Base-by-base conservation (phyloP, 1,139 yeast species). In the Hyphopichia burtonii region DNA sequence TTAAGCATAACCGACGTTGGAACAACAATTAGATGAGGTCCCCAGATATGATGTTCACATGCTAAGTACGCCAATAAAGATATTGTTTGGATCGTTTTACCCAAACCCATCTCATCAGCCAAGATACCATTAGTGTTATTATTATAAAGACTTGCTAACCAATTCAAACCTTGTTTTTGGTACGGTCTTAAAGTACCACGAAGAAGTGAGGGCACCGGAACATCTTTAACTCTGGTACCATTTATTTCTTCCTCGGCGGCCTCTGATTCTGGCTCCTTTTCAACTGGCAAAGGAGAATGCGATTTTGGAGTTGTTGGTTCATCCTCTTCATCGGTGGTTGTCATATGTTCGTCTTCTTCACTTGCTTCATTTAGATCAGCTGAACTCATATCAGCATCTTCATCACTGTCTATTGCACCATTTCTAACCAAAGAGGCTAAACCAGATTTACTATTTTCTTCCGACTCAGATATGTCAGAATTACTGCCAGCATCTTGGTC, bases 91-190 rank as follows among this genome's bases (percentile, higher is more conserved):
- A 94, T 93, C 0, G 99, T 94, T 58, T 89, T 89, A 55, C 99
- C 99, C 39, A 94, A 75, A 44, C 99, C 99, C 99, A 93, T 93
- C 61, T 93, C 99, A 65, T 93, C 99, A 0, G 99, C 99, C 39
- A 94, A 75, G 43, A 94, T 94, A 47, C 99, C 99, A 61, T 93
- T 94, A 6, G 98, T 94, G 45, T 87, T 83, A 56, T 89, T 89
- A 58, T 89, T 88, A 65, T 91, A 93, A 47, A 94, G 69, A 42
- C 97, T 90, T 1, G 97, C 98, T 40, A 94, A 70, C 99, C 99
- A 94, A 53, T 94, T 95, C 37, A 94, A 74, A 44, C 99, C 99
- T 60, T 89, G 96, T 48, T 90, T 93, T 62, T 94, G 99, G 55
- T 94, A 94, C 7, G 83, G 91, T 59, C 99, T 82, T 39, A 94